phyloP scores from a whole-genome alignment of 2,329 filamentous ascomycete species.

The Fusarium succisae region DNA sequence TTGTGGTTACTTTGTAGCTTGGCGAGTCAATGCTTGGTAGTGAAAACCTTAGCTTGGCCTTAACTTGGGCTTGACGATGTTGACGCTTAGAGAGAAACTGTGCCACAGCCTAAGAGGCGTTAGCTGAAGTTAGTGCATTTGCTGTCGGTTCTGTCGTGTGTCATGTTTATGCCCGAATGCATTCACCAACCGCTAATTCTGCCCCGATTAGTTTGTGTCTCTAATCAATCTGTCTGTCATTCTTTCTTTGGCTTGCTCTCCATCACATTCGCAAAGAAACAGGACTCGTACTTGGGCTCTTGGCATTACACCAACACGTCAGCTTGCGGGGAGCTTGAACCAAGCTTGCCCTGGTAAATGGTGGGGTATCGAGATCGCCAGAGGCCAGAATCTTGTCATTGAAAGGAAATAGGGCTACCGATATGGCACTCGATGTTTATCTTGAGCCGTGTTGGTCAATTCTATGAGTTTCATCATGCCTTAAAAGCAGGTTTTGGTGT shows the following conservation, averaged over 20 bases:
- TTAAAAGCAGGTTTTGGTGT: constrained; percentile 22
- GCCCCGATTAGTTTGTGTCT: background rate
- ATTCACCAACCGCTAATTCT: background rate
- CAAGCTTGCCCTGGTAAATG: constrained; percentile 12
- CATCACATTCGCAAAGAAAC: constrained; percentile 4
- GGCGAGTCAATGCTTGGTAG: constrained; percentile 24
- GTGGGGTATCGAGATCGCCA: constrained; percentile 32
- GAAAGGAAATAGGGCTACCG: background rate
- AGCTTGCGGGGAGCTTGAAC: constrained; percentile 19
- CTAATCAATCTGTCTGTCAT: background rate
- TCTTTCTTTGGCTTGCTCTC: background rate
- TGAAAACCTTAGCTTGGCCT: constrained; percentile 12
- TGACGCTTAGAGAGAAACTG: background rate
- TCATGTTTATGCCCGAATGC: constrained; percentile 2
- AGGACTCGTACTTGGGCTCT: background rate
- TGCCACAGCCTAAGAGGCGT: constrained; percentile 11
- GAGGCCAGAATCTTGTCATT: constrained; percentile 8
- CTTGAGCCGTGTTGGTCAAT: background rate
- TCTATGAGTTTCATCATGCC: constrained; percentile 1
- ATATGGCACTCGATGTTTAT: background rate
- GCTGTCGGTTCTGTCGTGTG: background rate
- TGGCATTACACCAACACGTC: constrained; percentile 26
- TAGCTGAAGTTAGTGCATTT: constrained; percentile 16
- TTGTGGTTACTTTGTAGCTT: constrained; percentile 13
- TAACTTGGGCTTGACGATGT: background rate